Percentiles rank a stretch among this genome's conserved stretches.
Conservation (phyloP, 2,329 filamentous ascomycete genomes). For the Colletotrichum sublineola region DNA sequence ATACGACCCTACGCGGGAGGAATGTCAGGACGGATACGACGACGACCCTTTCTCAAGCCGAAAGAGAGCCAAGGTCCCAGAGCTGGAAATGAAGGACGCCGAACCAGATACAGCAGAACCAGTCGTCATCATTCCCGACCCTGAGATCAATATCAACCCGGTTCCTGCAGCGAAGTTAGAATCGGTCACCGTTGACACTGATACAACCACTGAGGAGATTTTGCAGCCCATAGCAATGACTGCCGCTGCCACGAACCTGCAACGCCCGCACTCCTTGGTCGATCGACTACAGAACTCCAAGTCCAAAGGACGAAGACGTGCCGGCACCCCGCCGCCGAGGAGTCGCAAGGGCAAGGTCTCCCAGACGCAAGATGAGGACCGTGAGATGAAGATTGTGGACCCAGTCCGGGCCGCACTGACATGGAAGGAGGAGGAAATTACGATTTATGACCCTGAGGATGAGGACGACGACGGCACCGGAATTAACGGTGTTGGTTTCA, state of each 20-base stretch:
- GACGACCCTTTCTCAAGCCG: slow-evolving; percentile 48
- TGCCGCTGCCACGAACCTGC: slow-evolving; percentile 43
- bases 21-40: slow-evolving; percentile 46
- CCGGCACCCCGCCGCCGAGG: slow-evolving; percentile 55
- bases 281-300: slow-evolving; percentile 56
- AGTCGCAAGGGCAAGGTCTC: slow-evolving; percentile 31
- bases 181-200: neutral
- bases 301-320: slow-evolving; percentile 51
- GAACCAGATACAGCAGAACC: slow-evolving; percentile 36
- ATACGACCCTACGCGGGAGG: slow-evolving; percentile 42
- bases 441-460: slow-evolving; percentile 74
- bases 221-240: slow-evolving; percentile 36
- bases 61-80: slow-evolving; percentile 56
- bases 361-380: slow-evolving; percentile 48
- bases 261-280: slow-evolving; percentile 55
- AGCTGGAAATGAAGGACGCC: slow-evolving; percentile 51
- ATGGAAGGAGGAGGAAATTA: slow-evolving; percentile 78
- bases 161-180: slow-evolving; percentile 12
- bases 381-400: slow-evolving; percentile 57
- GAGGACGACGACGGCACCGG: slow-evolving; percentile 76
- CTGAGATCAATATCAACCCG: slow-evolving; percentile 30
- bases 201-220: slow-evolving; percentile 7
- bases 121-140: slow-evolving; percentile 40
- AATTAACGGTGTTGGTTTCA: slow-evolving; percentile 77
- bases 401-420: slow-evolving; percentile 71